These are phyloP conservation scores for Viola pubescens DNA, from an alignment of 441 rosid species.

Conservation along the genomic window DNA sequence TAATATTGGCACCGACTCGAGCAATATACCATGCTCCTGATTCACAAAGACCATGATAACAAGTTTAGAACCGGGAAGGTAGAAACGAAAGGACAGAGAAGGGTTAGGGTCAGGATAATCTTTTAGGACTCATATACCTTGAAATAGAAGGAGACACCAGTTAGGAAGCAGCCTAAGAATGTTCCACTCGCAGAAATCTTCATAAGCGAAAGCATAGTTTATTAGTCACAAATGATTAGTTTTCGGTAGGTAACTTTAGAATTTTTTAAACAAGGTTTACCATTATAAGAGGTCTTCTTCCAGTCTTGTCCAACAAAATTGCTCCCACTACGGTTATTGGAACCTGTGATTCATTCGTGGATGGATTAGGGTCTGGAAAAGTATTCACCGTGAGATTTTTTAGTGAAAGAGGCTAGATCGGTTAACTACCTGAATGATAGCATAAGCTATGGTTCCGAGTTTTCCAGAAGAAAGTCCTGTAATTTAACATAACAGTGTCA, in stretches of 20 bases:
- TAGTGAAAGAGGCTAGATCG: too few relatives aligned
- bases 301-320: conserved; percentile 61
- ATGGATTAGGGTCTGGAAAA: neutral
- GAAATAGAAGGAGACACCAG: conserved; percentile 69
- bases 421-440: conserved; percentile 58
- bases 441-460: conserved; percentile 71
- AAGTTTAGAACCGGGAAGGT: conserved; percentile 12
- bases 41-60: conserved; percentile 3
- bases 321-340: conserved; percentile 78
- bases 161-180: conserved; percentile 60
- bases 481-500: conserved; percentile 4
- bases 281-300: conserved; percentile 86
- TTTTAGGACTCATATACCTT: conserved; percentile 30
- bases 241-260: neutral
- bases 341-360: conserved; percentile 33
- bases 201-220: conserved; percentile 8
- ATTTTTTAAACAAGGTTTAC: conserved; percentile 24
- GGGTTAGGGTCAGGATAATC: neutral
- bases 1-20: conserved; percentile 53
- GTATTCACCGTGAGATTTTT: neutral
- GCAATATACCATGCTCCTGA: conserved; percentile 50
- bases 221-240: neutral
- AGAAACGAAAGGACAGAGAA: neutral
- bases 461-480: conserved; percentile 75
- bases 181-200: conserved; percentile 72